These are phyloP conservation scores for Suillus cothurnatus DNA, from an alignment of 768 basidiomycete species.

Conservation along the genomic window DNA sequence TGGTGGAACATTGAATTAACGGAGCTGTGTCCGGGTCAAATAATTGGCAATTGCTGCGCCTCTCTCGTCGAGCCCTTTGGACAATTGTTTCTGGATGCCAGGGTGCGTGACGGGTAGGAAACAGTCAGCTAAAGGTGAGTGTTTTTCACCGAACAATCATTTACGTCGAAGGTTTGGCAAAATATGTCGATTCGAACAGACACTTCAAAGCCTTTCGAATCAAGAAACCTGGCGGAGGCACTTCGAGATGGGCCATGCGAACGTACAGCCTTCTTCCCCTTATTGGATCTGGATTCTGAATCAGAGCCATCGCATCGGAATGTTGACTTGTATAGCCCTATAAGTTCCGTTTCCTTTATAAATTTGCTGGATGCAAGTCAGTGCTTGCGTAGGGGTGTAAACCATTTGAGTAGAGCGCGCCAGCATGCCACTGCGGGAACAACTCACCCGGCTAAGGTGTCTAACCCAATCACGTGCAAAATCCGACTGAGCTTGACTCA, in stretches of 20 bases:
- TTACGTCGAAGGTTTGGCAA: neutral
- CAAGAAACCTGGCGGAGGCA: neutral
- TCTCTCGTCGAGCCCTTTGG: too few species aligned
- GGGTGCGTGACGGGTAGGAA: neutral
- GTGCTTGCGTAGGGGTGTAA: neutral
- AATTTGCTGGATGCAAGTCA: neutral
- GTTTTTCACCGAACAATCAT: neutral
- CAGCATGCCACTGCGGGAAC: neutral
- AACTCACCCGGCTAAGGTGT: neutral
- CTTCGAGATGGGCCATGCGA: neutral
- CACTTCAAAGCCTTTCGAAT: neutral
- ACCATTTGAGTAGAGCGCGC: neutral
- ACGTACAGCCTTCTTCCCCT: neutral
- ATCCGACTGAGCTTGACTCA: slow-evolving; percentile 5
- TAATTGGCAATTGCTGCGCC: too few species aligned
- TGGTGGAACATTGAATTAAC: neutral
- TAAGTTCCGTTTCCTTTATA: neutral
- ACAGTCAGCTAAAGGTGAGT: neutral
- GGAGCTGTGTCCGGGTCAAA: neutral
- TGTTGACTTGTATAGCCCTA: neutral
- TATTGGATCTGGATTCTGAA: neutral
- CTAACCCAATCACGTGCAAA: neutral
- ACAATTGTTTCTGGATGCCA: neutral
- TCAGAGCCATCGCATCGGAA: neutral
- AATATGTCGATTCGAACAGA: neutral